Evolutionary conservation across 2,329 filamentous ascomycete genomes (phyloP).

Genomic region (Fusarium sp.): DNA sequence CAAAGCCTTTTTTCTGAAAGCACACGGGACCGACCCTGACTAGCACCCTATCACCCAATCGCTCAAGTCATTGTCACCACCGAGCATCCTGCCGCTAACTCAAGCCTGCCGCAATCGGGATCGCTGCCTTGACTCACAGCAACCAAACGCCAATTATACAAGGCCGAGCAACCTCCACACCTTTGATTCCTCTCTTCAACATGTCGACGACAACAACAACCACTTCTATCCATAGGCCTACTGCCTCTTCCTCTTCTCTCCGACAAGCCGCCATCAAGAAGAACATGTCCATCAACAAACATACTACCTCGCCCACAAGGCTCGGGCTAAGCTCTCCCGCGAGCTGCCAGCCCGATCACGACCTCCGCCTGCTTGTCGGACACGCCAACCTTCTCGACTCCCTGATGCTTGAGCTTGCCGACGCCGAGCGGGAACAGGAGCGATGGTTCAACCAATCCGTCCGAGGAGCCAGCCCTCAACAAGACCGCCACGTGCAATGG

Average conservation of each 20-base stretch:
- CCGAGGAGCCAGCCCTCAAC: slow-evolving; percentile 73
- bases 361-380: slow-evolving; percentile 93
- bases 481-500: slow-evolving; percentile 85
- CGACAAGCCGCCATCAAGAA: slow-evolving; percentile 66
- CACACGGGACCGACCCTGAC: slow-evolving; percentile 21
- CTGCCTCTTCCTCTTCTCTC: slow-evolving; percentile 45
- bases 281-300: slow-evolving; percentile 98
- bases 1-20: slow-evolving; percentile 17
- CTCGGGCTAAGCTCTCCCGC: slow-evolving; percentile 92
- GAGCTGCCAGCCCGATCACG: slow-evolving; percentile 95
- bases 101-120: slow-evolving; percentile 46
- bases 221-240: slow-evolving; percentile 40
- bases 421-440: slow-evolving; percentile 95
- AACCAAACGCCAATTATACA: slow-evolving; percentile 39
- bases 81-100: slow-evolving; percentile 46
- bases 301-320: slow-evolving; percentile 98
- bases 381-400: slow-evolving; percentile 98
- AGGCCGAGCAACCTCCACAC: slow-evolving; percentile 37
- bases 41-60: slow-evolving; percentile 46
- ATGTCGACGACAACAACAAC: slow-evolving; percentile 48
- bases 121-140: slow-evolving; percentile 45
- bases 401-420: slow-evolving; percentile 90
- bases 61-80: slow-evolving; percentile 46
- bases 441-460: slow-evolving; percentile 98
- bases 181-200: slow-evolving; percentile 32